Percentiles rank a stretch among this genome's conserved stretches.
phyloP scores from a whole-genome alignment of 2,329 filamentous ascomycete genomes.

The Dothistroma septosporum region DNA sequence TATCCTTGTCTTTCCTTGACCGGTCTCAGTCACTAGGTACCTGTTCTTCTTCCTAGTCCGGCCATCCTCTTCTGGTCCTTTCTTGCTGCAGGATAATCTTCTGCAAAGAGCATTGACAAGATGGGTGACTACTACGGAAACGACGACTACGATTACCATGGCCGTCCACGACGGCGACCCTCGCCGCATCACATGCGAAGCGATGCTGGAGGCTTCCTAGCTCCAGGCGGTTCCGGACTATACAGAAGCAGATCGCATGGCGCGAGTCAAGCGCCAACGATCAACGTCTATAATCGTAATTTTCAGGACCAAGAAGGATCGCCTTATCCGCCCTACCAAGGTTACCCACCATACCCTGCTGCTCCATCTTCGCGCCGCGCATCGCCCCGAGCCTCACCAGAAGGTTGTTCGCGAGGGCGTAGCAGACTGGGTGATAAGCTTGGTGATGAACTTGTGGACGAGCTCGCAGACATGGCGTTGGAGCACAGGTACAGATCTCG shows the following conservation, averaged over 20 bases:
- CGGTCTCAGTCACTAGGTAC: not conserved
- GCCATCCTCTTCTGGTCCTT: not conserved
- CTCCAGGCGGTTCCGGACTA: conserved; percentile 31
- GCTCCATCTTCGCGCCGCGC: conserved; percentile 21
- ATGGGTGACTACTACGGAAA: conserved; percentile 25
- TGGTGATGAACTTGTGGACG: conserved; percentile 29
- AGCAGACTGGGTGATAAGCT: conserved; percentile 22
- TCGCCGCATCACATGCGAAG: conserved; percentile 21
- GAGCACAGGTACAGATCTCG: conserved; percentile 34
- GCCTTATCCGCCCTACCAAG: conserved; percentile 11
- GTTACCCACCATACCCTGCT: conserved; percentile 27
- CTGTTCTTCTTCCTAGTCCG: not conserved
- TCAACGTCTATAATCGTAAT: conserved; percentile 47
- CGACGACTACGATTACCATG: conserved; percentile 23
- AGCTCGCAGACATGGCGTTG: conserved; percentile 30
- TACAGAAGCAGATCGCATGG: conserved; percentile 46
- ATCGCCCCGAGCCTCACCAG: conserved; percentile 19
- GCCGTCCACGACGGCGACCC: conserved; percentile 15
- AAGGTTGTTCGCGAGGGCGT: conserved; percentile 19
- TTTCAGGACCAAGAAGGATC: conserved; percentile 18
- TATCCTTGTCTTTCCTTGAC: not conserved
- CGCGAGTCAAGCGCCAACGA: conserved; percentile 41
- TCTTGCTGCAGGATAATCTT: not conserved
- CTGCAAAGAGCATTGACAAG: not conserved
- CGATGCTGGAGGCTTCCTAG: conserved; percentile 22